Evolutionary conservation across 2,329 filamentous ascomycete species (phyloP), one percentile per base, ranked within the genome.

Genomic region (Claviceps citrina): DNA sequence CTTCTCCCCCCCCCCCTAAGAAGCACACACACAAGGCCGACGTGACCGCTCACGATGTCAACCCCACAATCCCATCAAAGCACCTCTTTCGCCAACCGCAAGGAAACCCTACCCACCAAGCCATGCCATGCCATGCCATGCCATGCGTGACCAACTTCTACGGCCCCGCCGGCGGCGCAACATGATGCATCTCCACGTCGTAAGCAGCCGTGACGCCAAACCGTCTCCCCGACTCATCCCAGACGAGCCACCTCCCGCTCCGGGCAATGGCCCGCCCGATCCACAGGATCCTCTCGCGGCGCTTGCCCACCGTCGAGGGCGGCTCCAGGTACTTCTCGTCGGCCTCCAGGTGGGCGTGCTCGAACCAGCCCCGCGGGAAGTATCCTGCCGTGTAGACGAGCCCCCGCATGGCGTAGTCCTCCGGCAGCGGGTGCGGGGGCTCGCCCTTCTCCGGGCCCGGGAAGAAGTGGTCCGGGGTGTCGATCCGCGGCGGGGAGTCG

Each of bases 371-470:
- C 0, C 56, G 41, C 0, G 77, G 76, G 39, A 72, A 77, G 41
- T 78, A 78, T 9, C 64, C 62, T 2, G 74, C 65, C 0, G 68
- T 62, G 62, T 75, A 83, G 2, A 76, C 54, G 1, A 82, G 59
- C 0, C 81, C 81, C 1, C 77, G 66, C 41, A 84, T 67, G 0
- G 71, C 66, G 46, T 74, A 83, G 44, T 86, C 81, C 36, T 85
- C 81, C 0, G 78, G 77, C 0, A 85, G 54, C 0, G 80, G 78
- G 1, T 67, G 62, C 1, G 64, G 64, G 0, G 64, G 53, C 1
- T 58, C 57, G 24, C 63, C 56, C 30, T 60, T 61, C 2, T 62
- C 63, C 2, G 61, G 60, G 1, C 58, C 51, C 0, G 72, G 71
- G 42, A 81, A 76, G n/a, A n/a, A n/a, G n/a, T n/a, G n/a, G 0